Conservation (phyloP, 345 rosid genomes). For the Eucalyptus lansdowneana region DNA sequence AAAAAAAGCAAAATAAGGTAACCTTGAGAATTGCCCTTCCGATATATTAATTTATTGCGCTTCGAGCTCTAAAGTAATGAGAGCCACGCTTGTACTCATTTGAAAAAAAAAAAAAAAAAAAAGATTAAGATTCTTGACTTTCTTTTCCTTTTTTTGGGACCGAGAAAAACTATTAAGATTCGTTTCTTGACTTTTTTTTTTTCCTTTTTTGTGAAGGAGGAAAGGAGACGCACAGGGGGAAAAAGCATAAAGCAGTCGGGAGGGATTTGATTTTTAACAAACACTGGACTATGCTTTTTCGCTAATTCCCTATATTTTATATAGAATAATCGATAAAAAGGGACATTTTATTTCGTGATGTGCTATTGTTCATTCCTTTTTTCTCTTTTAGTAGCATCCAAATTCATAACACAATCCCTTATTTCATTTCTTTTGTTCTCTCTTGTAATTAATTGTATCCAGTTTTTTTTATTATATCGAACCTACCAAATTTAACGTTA, state of each 20-base stretch:
- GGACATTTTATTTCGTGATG: not conserved
- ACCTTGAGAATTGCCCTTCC: not conserved
- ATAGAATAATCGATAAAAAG: not conserved
- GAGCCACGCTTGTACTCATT: not conserved
- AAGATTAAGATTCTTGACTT: not conserved
- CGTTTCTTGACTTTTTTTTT: not conserved
- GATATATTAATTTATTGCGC: not conserved
- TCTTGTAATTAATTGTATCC: not conserved
- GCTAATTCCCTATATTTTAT: not conserved
- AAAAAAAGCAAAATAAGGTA: not conserved
- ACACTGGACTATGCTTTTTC: not conserved
- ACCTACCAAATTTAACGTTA: accelerated
- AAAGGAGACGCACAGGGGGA: not conserved
- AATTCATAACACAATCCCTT: too few species aligned
- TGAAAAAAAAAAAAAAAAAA: not conserved
- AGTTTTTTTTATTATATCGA: too few species aligned
- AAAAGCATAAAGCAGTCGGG: not conserved
- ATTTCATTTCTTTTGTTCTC: not conserved
- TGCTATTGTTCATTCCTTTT: not conserved
- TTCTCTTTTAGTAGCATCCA: not conserved
- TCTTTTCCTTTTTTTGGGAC: not conserved
- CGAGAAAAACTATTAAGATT: not conserved
- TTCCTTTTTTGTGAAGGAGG: not conserved
- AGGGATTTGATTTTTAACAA: not conserved
- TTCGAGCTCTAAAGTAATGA: not conserved